Base-by-base conservation (phyloP, 768 basidiomycete genomes). In the Termitomyces eurrhizus region DNA sequence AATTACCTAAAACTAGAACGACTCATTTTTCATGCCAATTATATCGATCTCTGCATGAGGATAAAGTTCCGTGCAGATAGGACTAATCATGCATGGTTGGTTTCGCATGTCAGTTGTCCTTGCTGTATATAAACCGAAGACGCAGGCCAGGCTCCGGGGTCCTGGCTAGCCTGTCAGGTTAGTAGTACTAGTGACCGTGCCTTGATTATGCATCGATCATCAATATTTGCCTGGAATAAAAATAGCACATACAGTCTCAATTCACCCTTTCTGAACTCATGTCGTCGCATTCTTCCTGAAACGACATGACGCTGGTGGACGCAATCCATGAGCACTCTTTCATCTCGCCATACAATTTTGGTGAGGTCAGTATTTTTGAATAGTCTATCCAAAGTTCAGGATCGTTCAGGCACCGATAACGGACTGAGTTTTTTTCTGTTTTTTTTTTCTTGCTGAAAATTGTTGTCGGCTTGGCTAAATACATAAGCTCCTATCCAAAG, bases 391-490 rank as follows among this genome's bases (percentile, higher is more conserved):
- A 24, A 26, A 41, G 51, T 12, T 39, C 24, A 52, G 53, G 41
- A 12, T 39, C 41, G 39, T 16, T 33, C 29, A 55, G 53, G 53
- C n/a, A 53, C 41, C 9, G 41, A 55, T 44, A 12, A 13, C 18
- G 26, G 11, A 41, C 33, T 55, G 78, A 73, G 74, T 70, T 67
- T 69, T 75, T 76, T 46, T 21, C n/a, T 29, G 2, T 29, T 29
- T 29, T 70, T 67, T 69, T 75, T 76, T 24, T 21, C 77, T 78
- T 63, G 77, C 77, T 70, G 74, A 35, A 51, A 51, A 75, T 78
- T 72, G 76, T 67, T 70, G 53, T 60, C 65, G 61, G 68, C 59
- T 57, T 62, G 46, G 39, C 35, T 6, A 7, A 44, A 44, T 44
- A 44, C 67, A 65, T 65, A 67, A 60, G 35, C 48, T 41, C 53